phyloP scores from a whole-genome alignment of 164 flowering plant species.

The Euptelea pleiosperma region DNA sequence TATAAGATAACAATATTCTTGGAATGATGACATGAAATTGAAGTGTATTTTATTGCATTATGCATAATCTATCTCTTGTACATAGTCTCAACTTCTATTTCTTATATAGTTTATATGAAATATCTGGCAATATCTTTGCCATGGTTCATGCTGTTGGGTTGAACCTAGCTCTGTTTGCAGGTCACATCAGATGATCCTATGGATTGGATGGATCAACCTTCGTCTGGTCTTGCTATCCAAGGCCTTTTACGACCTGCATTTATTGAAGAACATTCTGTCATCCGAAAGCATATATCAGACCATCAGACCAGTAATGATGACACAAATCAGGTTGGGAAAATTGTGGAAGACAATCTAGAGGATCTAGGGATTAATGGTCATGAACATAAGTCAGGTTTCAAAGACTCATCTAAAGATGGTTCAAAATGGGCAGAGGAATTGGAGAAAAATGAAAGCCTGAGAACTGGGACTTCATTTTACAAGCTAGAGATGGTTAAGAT shows the following conservation, averaged over 20 bases:
- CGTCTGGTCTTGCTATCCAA: slow-evolving; percentile 71
- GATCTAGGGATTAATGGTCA: slow-evolving; percentile 36
- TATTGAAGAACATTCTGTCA: slow-evolving; percentile 57
- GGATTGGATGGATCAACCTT: slow-evolving; percentile 76
- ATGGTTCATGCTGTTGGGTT: not conserved
- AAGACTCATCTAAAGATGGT: slow-evolving; percentile 33
- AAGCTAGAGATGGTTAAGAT: slow-evolving; percentile 80
- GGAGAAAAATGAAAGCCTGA: slow-evolving; percentile 38
- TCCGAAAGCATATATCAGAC: slow-evolving; percentile 46
- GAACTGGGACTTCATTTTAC: slow-evolving; percentile 63
- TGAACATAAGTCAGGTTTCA: slow-evolving; percentile 25
- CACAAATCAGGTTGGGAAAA: slow-evolving; percentile 20
- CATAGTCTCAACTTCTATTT: not conserved
- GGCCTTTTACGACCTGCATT: slow-evolving; percentile 77
- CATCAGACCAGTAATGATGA: slow-evolving; percentile 25
- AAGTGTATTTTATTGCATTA: not conserved
- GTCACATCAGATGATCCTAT: slow-evolving; percentile 59
- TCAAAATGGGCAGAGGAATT: slow-evolving; percentile 38
- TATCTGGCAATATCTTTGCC: not conserved
- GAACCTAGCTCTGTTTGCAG: slow-evolving; percentile 27
- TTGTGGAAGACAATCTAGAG: slow-evolving; percentile 27
- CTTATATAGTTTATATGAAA: not conserved
- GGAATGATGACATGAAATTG: not conserved
- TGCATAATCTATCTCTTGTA: not conserved
- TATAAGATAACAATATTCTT: slow-evolving; percentile 1